Base-by-base conservation (phyloP, 2,329 filamentous ascomycete genomes). In the Fusarium pseudonygamai region DNA sequence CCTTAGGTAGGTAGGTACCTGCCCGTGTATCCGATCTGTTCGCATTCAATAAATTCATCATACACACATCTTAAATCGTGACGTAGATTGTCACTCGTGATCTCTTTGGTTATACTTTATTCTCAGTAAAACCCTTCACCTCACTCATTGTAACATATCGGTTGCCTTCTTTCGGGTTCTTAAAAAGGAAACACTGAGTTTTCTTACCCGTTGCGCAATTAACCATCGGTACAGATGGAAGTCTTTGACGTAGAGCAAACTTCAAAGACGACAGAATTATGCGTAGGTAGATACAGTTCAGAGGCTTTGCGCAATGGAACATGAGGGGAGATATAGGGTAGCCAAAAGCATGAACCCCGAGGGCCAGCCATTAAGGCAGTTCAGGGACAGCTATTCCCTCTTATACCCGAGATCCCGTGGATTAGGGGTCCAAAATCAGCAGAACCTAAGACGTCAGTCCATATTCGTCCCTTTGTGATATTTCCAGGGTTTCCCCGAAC, bases 341-440 rank as follows among this genome's bases (percentile, higher is more conserved):
- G 20, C 20, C 24, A 53, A 24, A 28, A 40, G 20, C 14, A 28
- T 30, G 34, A 16, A 16, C 14, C 14, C 60, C 28, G 8, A 7
- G 7, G 26, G 26, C n/a, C n/a, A n/a, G 26, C 26, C 26, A 28
- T 28, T 28, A 52, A 26, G 32, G 13, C n/a, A 20, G 13, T 42
- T 32, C 22, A 49, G 47, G 20, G 43, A 68, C 16, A 39, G 50
- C 37, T n/a, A 63, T 56, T 45, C 47, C 58, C 58, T 69, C 57
- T 52, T 65, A 69, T 69, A 69, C 36, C 67, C 67, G 67, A 63
- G 42, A 55, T 43, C 30, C 65, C 37, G 55, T 53, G 42, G 70
- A 67, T 73, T 60, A 47, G 70, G 74, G 64, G 67, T 71, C 43
- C 68, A 63, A 60, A 16, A 11, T 47, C 20, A 34, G 32, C 46